Evolutionary conservation across 257 asterid genomes (phyloP), one percentile per base, ranked within the genome.

Genomic region (Solanum sejunctum): DNA sequence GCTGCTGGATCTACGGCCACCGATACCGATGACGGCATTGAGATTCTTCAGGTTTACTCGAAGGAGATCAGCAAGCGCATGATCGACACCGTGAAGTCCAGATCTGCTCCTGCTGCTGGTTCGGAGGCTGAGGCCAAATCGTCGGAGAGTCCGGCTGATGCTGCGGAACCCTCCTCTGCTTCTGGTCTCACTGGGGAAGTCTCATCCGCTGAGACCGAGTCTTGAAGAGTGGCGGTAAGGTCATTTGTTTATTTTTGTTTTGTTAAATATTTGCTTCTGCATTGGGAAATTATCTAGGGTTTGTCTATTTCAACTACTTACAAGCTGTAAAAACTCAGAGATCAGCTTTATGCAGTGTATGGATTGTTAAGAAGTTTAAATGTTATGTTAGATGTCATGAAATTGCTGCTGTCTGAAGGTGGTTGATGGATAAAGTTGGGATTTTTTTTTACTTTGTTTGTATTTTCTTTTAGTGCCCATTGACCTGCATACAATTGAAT

Each of bases 61-160:
- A 93, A 93, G 92, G 99, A 96, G 90, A 94, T 94, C 81, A 92
- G 98, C 73, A 91, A 91, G 89, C 90, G 93, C 49, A 93, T 94
- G 98, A 90, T 95, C 67, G 98, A 95, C 4, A 87, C 88, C 12
- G 95, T 92, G 83, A 94, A 96, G 90, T 86, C 97, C 88, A 94
- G 98, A 93, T 94, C 98, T 89, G 93, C 58, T 5, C 87, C 92
- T 12, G 47, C 90, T 45, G 85, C 66, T 41, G 84, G 11, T 12
- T 17, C 79, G 70, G 84, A 80, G 71, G 2, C 18, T 56, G 84
- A 81, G 23, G 39, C 72, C 12, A 81, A 58, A 51, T 52, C 73
- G 3, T 49, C 89, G 79, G 78, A 69, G 52, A 17, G 5, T 15
- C 26, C 26, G 16, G 78, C 52, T 41, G 79, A 41, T 41, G 79